Evolutionary conservation across 345 rosid species (phyloP).

Genomic region (Dovyalis caffra): DNA sequence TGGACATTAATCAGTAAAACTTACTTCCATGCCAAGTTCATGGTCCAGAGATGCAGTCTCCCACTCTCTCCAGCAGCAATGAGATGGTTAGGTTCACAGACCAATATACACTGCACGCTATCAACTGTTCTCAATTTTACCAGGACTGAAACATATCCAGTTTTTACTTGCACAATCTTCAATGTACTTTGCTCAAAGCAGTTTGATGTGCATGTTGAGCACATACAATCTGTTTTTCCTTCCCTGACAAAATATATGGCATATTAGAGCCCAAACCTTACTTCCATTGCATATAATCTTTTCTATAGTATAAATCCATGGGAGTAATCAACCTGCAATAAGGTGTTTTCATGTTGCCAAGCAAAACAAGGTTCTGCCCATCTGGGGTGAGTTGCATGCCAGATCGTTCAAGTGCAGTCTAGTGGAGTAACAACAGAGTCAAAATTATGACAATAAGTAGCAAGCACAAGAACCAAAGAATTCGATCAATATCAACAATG

Average conservation of each 20-base stretch:
- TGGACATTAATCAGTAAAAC: not conserved
- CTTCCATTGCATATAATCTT: not conserved
- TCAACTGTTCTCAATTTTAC: slow-evolving; percentile 54
- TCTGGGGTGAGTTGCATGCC: slow-evolving; percentile 66
- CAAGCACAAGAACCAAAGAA: slow-evolving; percentile 1
- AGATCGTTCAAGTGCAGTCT: slow-evolving; percentile 59
- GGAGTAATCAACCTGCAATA: slow-evolving; percentile 68
- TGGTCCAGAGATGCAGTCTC: slow-evolving; percentile 67
- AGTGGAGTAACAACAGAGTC: slow-evolving; percentile 16
- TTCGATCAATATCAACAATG: not conserved
- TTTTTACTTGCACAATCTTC: slow-evolving; percentile 61
- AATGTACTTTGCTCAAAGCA: slow-evolving; percentile 47
- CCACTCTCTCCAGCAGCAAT: slow-evolving; percentile 73
- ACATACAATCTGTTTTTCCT: slow-evolving; percentile 62
- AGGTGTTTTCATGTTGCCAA: slow-evolving; percentile 62
- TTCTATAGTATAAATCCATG: slow-evolving; percentile 4
- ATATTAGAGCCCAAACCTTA: slow-evolving; percentile 15
- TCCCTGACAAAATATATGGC: slow-evolving; percentile 43
- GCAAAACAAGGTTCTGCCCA: slow-evolving; percentile 62
- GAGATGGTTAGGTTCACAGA: slow-evolving; percentile 58
- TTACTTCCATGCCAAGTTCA: slow-evolving; percentile 85
- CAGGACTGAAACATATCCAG: slow-evolving; percentile 70
- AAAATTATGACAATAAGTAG: slow-evolving; percentile 9
- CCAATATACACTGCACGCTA: slow-evolving; percentile 53
- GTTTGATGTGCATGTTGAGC: slow-evolving; percentile 65